These are phyloP conservation scores for Parmelia sp. DNA, from an alignment of 495 filamentous ascomycete genomes.

Conservation along the genomic window DNA sequence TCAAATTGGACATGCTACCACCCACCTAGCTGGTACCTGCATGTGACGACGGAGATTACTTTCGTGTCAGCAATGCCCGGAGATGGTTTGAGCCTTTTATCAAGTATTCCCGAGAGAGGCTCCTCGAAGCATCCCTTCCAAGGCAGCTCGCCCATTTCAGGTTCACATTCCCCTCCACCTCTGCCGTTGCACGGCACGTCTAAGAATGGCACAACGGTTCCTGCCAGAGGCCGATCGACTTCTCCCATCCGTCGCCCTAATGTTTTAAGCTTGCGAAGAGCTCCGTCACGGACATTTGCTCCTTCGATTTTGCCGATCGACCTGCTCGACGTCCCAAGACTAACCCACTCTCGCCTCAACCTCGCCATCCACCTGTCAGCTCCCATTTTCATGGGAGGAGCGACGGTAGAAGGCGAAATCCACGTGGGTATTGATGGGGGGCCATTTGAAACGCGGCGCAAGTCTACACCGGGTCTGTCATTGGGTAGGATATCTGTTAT, in stretches of 20 bases:
- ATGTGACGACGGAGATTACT: constrained; percentile 5
- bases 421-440: constrained; percentile 35
- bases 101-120: constrained; percentile 23
- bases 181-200: constrained; percentile 2
- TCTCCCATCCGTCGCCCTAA: constrained; percentile 25
- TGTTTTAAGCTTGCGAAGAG: constrained; percentile 14
- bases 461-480: constrained; percentile 25
- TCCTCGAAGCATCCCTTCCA: constrained; percentile 19
- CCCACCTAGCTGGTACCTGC: neutral
- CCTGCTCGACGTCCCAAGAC: constrained; percentile 33
- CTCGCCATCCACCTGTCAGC: constrained; percentile 33
- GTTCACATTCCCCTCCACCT: constrained; percentile 6
- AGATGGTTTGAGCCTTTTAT: constrained; percentile 8
- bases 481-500: constrained; percentile 43
- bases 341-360: constrained; percentile 32
- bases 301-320: constrained; percentile 33
- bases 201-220: constrained; percentile 10
- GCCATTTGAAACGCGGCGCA: constrained; percentile 22
- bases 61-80: constrained; percentile 11
- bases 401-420: constrained; percentile 36
- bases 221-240: constrained; percentile 22
- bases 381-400: constrained; percentile 39
- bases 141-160: constrained; percentile 6
- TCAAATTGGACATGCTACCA: neutral
- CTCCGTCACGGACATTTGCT: constrained; percentile 36